Conservation (phyloP, 2,329 filamentous ascomycete species). For the Botryotinia narcissicola region DNA sequence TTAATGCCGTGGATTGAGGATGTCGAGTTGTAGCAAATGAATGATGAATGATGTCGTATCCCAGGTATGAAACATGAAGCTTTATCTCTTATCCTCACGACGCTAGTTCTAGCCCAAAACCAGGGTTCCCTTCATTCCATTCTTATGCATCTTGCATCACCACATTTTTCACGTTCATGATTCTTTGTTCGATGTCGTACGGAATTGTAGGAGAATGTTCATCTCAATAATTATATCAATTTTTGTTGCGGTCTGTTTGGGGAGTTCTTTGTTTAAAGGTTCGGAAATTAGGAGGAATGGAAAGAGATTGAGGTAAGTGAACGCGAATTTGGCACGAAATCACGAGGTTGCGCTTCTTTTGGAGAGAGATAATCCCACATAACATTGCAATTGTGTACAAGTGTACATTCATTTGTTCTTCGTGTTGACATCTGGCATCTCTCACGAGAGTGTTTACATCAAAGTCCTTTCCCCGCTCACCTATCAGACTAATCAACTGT, state of each 20-base stretch:
- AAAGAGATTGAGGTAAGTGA: conserved; percentile 32
- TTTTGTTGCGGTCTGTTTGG: conserved; percentile 19
- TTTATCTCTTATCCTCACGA: neutral
- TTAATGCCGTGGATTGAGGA: neutral
- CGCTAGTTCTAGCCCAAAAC: conserved; percentile 5
- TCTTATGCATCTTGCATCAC: conserved; percentile 7
- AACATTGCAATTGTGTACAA: neutral
- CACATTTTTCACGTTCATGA: neutral
- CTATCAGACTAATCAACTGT: neutral
- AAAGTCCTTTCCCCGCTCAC: neutral
- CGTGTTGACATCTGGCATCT: neutral
- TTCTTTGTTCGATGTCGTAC: neutral
- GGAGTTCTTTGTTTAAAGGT: conserved; percentile 26
- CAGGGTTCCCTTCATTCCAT: conserved; percentile 6
- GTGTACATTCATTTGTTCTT: neutral
- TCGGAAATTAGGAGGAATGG: conserved; percentile 35
- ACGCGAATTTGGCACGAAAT: neutral
- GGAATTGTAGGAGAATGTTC: conserved; percentile 26
- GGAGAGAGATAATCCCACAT: neutral
- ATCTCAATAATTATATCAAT: conserved; percentile 23
- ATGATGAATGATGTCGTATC: neutral
- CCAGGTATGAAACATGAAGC: neutral
- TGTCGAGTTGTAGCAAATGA: neutral
- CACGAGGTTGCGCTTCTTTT: neutral
- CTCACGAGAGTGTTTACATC: neutral